These are phyloP conservation scores for Penicillium verrucosum DNA, from an alignment of 2,329 filamentous ascomycete genomes.

Conservation along the genomic window DNA sequence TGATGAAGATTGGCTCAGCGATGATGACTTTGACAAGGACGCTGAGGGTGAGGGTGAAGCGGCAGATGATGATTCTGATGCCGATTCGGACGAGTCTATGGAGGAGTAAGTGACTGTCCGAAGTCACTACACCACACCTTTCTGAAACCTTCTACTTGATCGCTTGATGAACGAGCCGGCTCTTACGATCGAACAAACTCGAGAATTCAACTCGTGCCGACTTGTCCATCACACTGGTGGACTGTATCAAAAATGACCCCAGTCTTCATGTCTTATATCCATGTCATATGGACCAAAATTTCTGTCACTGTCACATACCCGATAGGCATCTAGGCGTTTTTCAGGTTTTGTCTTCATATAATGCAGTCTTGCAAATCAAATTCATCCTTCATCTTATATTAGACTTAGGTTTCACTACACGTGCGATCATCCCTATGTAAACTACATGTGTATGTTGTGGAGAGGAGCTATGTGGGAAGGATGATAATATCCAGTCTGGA, in stretches of 20 bases:
- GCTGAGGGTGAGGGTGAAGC: constrained; percentile 42
- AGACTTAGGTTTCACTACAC: background rate
- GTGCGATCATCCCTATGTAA: background rate
- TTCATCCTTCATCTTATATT: constrained; percentile 6
- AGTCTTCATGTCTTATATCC: constrained; percentile 3
- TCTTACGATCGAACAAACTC: background rate
- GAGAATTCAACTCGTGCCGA: background rate
- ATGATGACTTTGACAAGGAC: constrained; percentile 49
- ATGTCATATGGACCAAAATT: constrained; percentile 12
- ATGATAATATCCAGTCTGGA: background rate
- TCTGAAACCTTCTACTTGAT: background rate
- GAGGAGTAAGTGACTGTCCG: constrained; percentile 35
- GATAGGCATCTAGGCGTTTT: constrained; percentile 10
- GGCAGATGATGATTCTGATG: constrained; percentile 38
- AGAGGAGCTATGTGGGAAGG: background rate
- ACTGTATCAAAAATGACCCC: background rate
- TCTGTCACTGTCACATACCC: constrained; percentile 13
- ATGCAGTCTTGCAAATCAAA: background rate
- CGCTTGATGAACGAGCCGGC: background rate
- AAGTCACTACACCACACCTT: background rate
- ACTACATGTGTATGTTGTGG: background rate
- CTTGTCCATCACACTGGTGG: background rate
- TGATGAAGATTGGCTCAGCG: constrained; percentile 52
- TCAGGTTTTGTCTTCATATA: constrained; percentile 8
- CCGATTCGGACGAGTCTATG: constrained; percentile 41